These are phyloP conservation scores for Macrotyloma uniflorum DNA, from an alignment of 306 rosid genomes.

Conservation along the genomic window DNA sequence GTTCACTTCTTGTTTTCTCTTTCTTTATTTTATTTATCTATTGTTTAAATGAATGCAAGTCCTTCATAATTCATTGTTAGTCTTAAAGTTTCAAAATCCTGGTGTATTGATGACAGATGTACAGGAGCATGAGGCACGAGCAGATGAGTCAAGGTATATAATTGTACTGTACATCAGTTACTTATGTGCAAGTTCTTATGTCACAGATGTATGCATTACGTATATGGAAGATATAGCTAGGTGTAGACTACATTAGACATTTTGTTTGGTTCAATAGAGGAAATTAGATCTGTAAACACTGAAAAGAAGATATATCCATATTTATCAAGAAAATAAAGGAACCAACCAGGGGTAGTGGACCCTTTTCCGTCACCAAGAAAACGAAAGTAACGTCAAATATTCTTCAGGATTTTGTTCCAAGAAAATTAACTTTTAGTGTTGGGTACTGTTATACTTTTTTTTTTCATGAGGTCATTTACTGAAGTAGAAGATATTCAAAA, in stretches of 20 bases:
- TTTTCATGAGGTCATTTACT: background rate
- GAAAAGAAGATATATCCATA: conserved; percentile 10
- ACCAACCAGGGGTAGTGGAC: conserved; percentile 28
- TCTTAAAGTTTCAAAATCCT: conserved; percentile 23
- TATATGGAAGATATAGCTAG: conserved; percentile 29
- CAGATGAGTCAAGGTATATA: conserved; percentile 64
- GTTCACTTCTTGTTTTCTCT: background rate
- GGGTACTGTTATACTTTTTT: background rate
- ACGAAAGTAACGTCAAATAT: conserved; percentile 36
- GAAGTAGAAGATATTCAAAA: background rate
- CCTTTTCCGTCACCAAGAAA: conserved; percentile 34
- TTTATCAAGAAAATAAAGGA: conserved; percentile 25
- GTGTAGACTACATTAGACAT: conserved; percentile 35
- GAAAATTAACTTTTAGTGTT: conserved; percentile 25
- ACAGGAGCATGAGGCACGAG: conserved; percentile 81
- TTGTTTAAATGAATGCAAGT: background rate
- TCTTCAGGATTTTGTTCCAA: conserved; percentile 36
- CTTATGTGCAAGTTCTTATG: conserved; percentile 27
- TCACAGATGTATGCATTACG: background rate
- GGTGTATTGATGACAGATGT: conserved; percentile 65
- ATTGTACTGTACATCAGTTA: conserved; percentile 16
- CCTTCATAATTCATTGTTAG: background rate
- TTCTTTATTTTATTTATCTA: no score
- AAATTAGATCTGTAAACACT: conserved; percentile 32
- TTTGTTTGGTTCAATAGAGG: conserved; percentile 49